These are phyloP conservation scores for Immersiella caudata DNA, from an alignment of 495 filamentous ascomycete genomes.

Conservation along the genomic window DNA sequence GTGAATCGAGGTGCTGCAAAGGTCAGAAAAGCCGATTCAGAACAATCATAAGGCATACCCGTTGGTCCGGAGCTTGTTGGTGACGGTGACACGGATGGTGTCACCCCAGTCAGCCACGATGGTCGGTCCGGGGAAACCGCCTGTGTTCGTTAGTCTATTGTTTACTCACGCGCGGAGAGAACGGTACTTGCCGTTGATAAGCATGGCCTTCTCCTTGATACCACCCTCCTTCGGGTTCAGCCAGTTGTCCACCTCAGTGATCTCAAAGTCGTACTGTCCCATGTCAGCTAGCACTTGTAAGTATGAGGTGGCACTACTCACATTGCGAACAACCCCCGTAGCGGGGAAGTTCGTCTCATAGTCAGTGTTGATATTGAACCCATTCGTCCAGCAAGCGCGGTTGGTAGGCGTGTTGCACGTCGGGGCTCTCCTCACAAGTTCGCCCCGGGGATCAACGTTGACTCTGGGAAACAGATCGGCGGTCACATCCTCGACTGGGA, in stretches of 20 bases:
- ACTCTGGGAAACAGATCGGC: not conserved
- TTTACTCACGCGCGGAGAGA: not conserved
- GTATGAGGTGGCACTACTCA: not conserved
- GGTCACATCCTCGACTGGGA: not conserved
- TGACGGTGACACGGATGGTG: conserved; percentile 11
- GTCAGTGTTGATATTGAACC: conserved; percentile 15
- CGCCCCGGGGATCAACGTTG: not conserved
- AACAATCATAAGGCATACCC: not conserved
- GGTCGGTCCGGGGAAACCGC: not conserved
- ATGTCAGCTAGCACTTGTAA: not conserved
- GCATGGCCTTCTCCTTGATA: conserved; percentile 14
- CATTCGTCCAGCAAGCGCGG: conserved; percentile 6
- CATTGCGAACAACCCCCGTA: conserved; percentile 7
- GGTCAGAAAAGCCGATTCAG: not conserved
- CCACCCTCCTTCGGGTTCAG: conserved; percentile 5
- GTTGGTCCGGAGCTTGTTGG: conserved; percentile 10
- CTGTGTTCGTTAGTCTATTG: not conserved
- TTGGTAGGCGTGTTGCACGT: conserved; percentile 13
- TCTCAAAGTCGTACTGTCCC: conserved; percentile 2
- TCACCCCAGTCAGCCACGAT: conserved; percentile 19
- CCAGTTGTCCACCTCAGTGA: conserved; percentile 17
- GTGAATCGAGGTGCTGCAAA: conserved; percentile 15
- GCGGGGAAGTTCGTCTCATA: conserved; percentile 15
- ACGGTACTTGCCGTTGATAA: conserved; percentile 10
- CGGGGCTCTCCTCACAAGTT: not conserved